Evolutionary conservation across 495 filamentous ascomycete genomes (phyloP).

Genomic region (Penicillium samsonianum): DNA sequence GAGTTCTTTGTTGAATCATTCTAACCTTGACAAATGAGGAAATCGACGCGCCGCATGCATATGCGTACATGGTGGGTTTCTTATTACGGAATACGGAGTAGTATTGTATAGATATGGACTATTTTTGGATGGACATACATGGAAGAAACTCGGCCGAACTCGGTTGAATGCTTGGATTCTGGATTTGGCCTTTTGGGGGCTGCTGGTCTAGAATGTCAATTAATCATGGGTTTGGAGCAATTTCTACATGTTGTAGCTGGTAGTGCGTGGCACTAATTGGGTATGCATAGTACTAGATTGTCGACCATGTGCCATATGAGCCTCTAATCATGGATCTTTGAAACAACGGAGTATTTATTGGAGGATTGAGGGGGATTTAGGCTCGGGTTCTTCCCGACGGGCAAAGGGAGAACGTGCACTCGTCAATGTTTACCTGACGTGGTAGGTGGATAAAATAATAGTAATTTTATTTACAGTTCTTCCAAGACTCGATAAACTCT

Average conservation of each 20-base stretch:
- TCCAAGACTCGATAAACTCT: neutral
- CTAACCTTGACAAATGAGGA: neutral
- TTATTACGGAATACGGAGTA: neutral
- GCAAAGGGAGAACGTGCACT: neutral
- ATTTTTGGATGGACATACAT: neutral
- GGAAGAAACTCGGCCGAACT: too few relatives aligned
- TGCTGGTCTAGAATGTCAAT: too few relatives aligned
- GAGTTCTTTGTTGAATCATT: neutral
- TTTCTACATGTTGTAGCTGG: neutral
- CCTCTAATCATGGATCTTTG: neutral
- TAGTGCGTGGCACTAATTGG: neutral
- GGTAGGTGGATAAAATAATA: neutral
- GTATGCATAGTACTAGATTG: neutral
- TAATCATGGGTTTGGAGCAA: too few relatives aligned
- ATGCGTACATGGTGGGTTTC: neutral
- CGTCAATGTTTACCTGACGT: neutral
- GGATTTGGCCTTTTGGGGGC: neutral
- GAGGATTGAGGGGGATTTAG: neutral
- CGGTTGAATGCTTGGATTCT: neutral
- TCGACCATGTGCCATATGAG: neutral
- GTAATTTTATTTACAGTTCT: neutral
- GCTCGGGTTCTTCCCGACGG: neutral
- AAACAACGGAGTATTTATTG: neutral
- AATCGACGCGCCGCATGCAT: neutral
- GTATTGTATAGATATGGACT: neutral